Base-by-base conservation (phyloP, 306 rosid species). In the Quercus cerris region DNA sequence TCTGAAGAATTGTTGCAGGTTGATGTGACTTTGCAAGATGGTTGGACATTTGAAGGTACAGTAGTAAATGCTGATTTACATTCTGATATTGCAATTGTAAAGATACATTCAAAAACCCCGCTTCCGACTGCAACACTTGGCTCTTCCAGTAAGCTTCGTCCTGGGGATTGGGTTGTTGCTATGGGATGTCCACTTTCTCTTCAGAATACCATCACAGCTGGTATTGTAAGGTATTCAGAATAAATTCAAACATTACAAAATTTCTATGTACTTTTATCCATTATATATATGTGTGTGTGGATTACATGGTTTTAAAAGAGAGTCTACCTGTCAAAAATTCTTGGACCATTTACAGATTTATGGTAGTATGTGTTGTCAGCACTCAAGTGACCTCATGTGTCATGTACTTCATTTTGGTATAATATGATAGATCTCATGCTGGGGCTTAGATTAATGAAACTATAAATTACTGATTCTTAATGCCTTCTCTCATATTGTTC, bases 141-240 rank as follows among this genome's bases (percentile, higher is more conserved):
- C 75, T 87, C 91, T 75, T 95, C 97, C 55, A 83, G 89, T 27
- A 87, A 57, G 86, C 94, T 95, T 76, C 97, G 88, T 58, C 98
- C 99, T 22, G 99, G 99, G 76, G 98, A 95, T 64, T 95, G 98
- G 97, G 97, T 93, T 30, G 38, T 93, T 78, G 91, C 98, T 33
- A 54, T 95, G 82, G 98, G 97, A 23, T 91, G 98, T 83, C 98
- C 99, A 15, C 93, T 77, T 69, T 87, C 96, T n/a, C 96, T 93
- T 84, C 94, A 93, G 88, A 95, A 91, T 81, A 93, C 98, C 5
- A 89, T 95, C 78, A 95, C 99, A 63, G 90, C 97, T 82, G 99
- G 99, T 78, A 95, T 95, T 52, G 89, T 95, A 70, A 95, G 99
- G 99, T 93, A 56, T 14, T 82, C 71, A 78, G 83, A 57, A 78